phyloP scores from a whole-genome alignment of 306 rosid genomes.

The Corylus heterophylla region DNA sequence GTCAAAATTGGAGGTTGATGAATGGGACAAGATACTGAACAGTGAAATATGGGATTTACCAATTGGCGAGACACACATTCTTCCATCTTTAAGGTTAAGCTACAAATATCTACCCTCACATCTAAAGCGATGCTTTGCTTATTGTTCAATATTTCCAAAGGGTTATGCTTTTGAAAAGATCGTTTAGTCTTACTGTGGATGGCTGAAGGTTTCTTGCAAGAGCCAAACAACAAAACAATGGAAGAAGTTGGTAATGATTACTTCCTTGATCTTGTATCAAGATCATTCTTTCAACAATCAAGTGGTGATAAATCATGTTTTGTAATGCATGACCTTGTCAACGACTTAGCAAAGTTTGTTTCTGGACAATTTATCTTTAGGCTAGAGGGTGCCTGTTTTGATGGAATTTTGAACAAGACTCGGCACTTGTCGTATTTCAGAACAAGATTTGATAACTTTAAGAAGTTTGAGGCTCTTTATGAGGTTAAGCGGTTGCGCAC shows the following conservation, averaged over 20 bases:
- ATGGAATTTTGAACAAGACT: neutral
- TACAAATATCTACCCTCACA: conserved; percentile 6
- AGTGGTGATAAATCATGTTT: neutral
- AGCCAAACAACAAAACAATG: neutral
- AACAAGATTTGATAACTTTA: conserved; percentile 15
- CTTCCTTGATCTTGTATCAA: conserved; percentile 28
- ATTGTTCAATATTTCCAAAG: conserved; percentile 29
- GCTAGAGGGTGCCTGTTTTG: neutral
- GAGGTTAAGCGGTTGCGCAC: conserved; percentile 17
- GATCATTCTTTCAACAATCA: conserved; percentile 38
- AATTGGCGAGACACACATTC: neutral
- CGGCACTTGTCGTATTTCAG: conserved; percentile 35
- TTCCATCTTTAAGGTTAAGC: conserved; percentile 18
- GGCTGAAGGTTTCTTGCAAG: conserved; percentile 38
- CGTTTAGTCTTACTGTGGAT: conserved; percentile 39
- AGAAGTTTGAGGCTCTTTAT: conserved; percentile 22
- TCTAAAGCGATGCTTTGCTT: conserved; percentile 18
- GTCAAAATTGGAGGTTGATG: neutral
- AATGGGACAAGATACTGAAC: conserved; percentile 16
- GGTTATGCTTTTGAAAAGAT: conserved; percentile 23
- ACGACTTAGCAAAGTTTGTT: conserved; percentile 39
- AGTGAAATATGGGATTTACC: conserved; percentile 26
- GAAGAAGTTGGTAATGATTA: conserved; percentile 34
- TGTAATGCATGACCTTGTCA: conserved; percentile 38
- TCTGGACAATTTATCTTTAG: conserved; percentile 13